phyloP scores from a whole-genome alignment of 345 rosid species.

The Alliaria petiolata region DNA sequence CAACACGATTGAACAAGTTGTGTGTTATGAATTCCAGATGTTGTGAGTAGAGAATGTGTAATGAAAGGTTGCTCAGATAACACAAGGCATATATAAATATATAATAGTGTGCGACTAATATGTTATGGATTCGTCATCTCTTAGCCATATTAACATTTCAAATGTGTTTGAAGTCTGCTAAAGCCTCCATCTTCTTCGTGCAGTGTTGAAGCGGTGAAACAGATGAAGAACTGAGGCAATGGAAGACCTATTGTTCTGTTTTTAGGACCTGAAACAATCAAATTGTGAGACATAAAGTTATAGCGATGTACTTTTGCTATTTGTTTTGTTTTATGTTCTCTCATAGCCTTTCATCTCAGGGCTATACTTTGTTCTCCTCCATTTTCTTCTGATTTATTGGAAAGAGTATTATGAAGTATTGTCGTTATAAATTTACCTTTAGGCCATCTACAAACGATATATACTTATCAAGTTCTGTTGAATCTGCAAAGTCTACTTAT shows the following conservation, averaged over 20 bases:
- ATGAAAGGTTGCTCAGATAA: background rate
- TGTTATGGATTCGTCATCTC: background rate
- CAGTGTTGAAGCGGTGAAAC: constrained; percentile 14
- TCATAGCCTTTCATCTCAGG: background rate
- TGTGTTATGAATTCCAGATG: background rate
- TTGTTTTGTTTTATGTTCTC: background rate
- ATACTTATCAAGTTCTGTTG: background rate
- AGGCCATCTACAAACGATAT: background rate
- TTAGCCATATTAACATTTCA: background rate
- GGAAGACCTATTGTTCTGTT: background rate
- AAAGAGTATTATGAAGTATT: background rate
- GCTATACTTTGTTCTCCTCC: background rate
- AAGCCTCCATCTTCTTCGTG: background rate
- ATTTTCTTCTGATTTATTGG: background rate
- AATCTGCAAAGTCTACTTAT: background rate
- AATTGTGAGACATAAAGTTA: constrained; percentile 1
- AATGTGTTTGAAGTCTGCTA: background rate
- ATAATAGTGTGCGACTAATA: background rate
- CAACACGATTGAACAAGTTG: background rate
- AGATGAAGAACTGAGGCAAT: background rate
- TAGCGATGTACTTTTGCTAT: background rate
- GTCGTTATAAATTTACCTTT: background rate
- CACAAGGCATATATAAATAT: background rate
- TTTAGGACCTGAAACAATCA: background rate
- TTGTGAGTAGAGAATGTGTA: background rate